phyloP scores from a whole-genome alignment of 2,329 filamentous ascomycete genomes.

The Spiromastix sp. region DNA sequence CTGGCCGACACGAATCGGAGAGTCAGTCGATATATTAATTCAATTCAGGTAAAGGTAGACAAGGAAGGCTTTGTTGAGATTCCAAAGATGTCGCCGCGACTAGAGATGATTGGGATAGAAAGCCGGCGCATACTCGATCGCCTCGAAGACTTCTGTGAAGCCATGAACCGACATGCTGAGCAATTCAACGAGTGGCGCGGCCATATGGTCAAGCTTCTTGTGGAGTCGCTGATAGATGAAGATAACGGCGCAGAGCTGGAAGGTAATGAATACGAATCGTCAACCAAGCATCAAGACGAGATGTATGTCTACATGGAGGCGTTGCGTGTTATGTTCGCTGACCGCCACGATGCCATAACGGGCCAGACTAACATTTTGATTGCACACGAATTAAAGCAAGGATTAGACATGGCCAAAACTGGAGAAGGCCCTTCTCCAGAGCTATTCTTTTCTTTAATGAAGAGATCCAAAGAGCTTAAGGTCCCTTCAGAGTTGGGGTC shows the following conservation, averaged over 20 bases:
- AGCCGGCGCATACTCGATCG: conserved; percentile 55
- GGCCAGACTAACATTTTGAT: conserved; percentile 68
- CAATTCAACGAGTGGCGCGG: conserved; percentile 66
- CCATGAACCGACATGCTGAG: conserved; percentile 62
- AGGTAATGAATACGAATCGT: conserved; percentile 82
- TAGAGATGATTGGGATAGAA: conserved; percentile 59
- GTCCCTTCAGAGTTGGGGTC: conserved; percentile 46
- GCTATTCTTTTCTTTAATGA: conserved; percentile 42
- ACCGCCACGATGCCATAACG: conserved; percentile 65
- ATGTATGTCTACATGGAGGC: conserved; percentile 78
- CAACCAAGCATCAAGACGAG: conserved; percentile 78
- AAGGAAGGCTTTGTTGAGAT: conserved; percentile 51
- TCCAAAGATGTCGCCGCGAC: conserved; percentile 46
- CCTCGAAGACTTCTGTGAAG: conserved; percentile 53
- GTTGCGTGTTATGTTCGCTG: conserved; percentile 63
- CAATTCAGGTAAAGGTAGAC: conserved; percentile 44
- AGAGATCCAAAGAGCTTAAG: conserved; percentile 34
- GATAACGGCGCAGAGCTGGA: conserved; percentile 65
- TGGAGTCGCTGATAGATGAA: conserved; percentile 70
- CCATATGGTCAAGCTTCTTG: conserved; percentile 59
- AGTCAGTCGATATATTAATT: conserved; percentile 54
- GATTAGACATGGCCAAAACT: conserved; percentile 49
- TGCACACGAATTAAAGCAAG: conserved; percentile 58
- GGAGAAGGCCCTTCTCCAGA: conserved; percentile 63
- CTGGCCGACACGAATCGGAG: conserved; percentile 49